Evolutionary conservation across 108 stramenopile species (phyloP).

Genomic region (Seminavis robusta): DNA sequence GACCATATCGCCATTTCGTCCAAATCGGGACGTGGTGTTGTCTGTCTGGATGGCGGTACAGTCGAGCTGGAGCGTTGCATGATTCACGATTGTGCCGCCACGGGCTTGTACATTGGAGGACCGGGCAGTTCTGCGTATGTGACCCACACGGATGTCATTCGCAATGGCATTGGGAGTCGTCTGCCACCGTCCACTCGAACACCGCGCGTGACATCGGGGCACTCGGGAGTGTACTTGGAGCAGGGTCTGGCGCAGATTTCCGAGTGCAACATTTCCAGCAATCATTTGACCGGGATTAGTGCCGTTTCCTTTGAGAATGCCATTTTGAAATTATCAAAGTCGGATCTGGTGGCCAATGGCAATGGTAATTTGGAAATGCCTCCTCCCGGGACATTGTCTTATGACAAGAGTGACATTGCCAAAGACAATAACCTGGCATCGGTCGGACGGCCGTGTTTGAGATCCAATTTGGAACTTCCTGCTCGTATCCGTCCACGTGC

Average conservation of each 20-base stretch:
- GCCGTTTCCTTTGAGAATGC: constrained; percentile 72
- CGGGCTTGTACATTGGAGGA: constrained; percentile 79
- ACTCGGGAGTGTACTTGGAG: constrained; percentile 80
- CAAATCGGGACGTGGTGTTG: constrained; percentile 66
- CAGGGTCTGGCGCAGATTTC: constrained; percentile 63
- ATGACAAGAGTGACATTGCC: no score
- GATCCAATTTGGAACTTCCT: no score
- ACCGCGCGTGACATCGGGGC: constrained; percentile 63
- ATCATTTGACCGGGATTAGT: constrained; percentile 74
- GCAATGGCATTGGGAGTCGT: constrained; percentile 69
- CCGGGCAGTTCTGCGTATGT: constrained; percentile 46
- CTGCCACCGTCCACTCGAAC: constrained; percentile 28
- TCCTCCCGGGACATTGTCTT: constrained; percentile 43
- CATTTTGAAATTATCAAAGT: constrained; percentile 42
- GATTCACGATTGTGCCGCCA: constrained; percentile 80
- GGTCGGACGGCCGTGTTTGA: no score
- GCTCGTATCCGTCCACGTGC: no score
- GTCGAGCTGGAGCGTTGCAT: constrained; percentile 40
- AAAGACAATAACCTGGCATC: no score
- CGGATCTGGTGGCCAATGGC: constrained; percentile 67
- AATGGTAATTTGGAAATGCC: constrained; percentile 74
- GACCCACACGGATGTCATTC: constrained; percentile 53
- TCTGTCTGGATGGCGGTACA: constrained; percentile 71
- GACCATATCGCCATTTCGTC: constrained; percentile 55
- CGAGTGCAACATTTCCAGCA: constrained; percentile 72